Evolutionary conservation across 2,329 filamentous ascomycete species (phyloP).

Genomic region (Ceratocystis colombiana): DNA sequence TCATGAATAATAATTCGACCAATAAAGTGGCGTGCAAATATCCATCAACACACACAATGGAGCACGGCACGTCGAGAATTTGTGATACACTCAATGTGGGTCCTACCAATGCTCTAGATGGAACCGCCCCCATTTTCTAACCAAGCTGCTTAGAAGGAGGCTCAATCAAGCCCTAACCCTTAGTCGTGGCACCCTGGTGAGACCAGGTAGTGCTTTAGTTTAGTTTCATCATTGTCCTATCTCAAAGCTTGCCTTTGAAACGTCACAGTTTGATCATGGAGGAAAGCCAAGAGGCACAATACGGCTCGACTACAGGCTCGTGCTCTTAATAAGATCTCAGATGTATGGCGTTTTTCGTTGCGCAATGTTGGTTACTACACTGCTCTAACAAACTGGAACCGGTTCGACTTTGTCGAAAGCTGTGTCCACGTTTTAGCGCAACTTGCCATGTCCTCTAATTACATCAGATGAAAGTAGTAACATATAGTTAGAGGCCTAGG

Average conservation of each 20-base stretch:
- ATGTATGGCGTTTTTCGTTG: neutral
- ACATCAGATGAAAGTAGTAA: constrained; percentile 1
- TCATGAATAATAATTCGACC: neutral
- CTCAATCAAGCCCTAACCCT: neutral
- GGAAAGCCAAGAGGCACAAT: neutral
- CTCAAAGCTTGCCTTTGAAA: neutral
- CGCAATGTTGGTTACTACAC: neutral
- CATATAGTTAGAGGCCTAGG: neutral
- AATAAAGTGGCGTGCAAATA: neutral
- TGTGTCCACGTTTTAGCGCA: neutral
- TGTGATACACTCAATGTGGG: neutral
- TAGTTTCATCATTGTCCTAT: constrained; percentile 7
- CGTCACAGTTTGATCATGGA: neutral
- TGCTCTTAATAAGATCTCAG: neutral
- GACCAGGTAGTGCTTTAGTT: neutral
- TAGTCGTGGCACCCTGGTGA: neutral
- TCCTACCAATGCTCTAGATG: neutral
- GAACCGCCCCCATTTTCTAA: neutral
- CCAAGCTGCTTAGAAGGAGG: too few species aligned
- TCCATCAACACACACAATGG: neutral
- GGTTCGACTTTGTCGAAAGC: neutral
- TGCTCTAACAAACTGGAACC: neutral
- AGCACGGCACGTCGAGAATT: neutral
- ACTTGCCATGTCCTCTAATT: neutral
- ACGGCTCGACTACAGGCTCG: neutral